These are phyloP conservation scores for Metroxylon sagu DNA, from an alignment of 176 grass and related monocot genomes.

Conservation along the genomic window DNA sequence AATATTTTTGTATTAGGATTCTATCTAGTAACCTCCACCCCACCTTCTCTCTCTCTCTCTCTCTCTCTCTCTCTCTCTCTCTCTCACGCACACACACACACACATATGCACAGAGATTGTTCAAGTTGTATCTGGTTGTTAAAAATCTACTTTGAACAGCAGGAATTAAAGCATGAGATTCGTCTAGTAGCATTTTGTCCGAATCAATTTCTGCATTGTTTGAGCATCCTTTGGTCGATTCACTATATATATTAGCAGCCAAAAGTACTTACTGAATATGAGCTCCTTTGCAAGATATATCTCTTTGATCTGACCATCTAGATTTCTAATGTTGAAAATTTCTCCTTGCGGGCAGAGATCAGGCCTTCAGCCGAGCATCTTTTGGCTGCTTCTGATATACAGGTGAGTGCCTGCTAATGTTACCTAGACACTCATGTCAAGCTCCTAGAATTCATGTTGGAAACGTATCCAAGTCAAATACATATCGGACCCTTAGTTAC, in stretches of 20 bases:
- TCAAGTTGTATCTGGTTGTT: too few relatives aligned
- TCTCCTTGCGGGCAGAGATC: slow-evolving; percentile 64
- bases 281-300: neutral
- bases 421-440: too few relatives aligned
- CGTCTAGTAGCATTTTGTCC: slow-evolving; percentile 73
- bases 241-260: slow-evolving; percentile 77
- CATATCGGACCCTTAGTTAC: too few relatives aligned
- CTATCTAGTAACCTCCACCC: too few relatives aligned
- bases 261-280: slow-evolving; percentile 37
- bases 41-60: too few relatives aligned
- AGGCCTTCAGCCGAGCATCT: slow-evolving; percentile 59
- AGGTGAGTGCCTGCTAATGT: slow-evolving; percentile 27
- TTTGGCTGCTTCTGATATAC: slow-evolving; percentile 60
- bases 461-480: too few relatives aligned
- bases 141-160: neutral
- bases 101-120: too few relatives aligned
- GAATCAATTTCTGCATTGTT: slow-evolving; percentile 55
- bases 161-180: slow-evolving; percentile 80
- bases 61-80: too few relatives aligned
- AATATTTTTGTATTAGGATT: too few relatives aligned
- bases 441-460: too few relatives aligned
- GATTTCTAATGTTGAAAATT: slow-evolving; percentile 19
- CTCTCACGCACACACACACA: too few relatives aligned
- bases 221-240: slow-evolving; percentile 82
- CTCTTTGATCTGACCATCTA: neutral